phyloP scores from a whole-genome alignment of 495 filamentous ascomycete species.

The Penicillium tannophilum region DNA sequence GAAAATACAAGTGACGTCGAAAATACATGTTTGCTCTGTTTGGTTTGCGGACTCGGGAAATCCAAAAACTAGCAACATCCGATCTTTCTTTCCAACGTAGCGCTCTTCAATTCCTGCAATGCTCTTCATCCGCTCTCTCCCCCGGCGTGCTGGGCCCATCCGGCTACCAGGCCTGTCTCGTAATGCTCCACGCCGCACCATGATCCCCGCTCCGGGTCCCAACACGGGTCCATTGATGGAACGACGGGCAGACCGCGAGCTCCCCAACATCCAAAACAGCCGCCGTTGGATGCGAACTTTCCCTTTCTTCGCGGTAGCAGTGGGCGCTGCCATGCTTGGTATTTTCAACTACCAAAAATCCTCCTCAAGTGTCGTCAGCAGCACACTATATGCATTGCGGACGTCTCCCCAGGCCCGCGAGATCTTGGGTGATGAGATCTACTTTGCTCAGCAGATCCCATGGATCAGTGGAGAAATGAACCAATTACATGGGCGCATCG shows the following conservation, averaged over 20 bases:
- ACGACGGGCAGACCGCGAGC: conserved; percentile 77
- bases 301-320: conserved; percentile 59
- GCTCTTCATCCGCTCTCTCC: conserved; percentile 18
- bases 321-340: conserved; percentile 67
- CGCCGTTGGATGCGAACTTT: conserved; percentile 54
- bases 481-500: conserved; percentile 87
- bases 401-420: conserved; percentile 73
- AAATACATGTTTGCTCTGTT: conserved; percentile 41
- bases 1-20: conserved; percentile 9
- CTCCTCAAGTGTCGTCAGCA: conserved; percentile 76
- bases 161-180: conserved; percentile 17
- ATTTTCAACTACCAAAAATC: conserved; percentile 99
- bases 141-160: conserved; percentile 22
- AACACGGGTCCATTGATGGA: conserved; percentile 72
- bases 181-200: conserved; percentile 38
- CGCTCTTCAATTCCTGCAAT: conserved; percentile 10
- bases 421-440: conserved; percentile 86
- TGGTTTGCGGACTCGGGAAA: conserved; percentile 16
- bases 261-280: conserved; percentile 53
- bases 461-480: conserved; percentile 95
- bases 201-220: conserved; percentile 50
- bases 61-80: conserved; percentile 2
- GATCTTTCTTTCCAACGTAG: conserved; percentile 4
- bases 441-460: conserved; percentile 83
- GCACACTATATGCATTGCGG: conserved; percentile 87